Base-by-base conservation (phyloP, 2,329 filamentous ascomycete genomes). In the Diaporthe nobilis region DNA sequence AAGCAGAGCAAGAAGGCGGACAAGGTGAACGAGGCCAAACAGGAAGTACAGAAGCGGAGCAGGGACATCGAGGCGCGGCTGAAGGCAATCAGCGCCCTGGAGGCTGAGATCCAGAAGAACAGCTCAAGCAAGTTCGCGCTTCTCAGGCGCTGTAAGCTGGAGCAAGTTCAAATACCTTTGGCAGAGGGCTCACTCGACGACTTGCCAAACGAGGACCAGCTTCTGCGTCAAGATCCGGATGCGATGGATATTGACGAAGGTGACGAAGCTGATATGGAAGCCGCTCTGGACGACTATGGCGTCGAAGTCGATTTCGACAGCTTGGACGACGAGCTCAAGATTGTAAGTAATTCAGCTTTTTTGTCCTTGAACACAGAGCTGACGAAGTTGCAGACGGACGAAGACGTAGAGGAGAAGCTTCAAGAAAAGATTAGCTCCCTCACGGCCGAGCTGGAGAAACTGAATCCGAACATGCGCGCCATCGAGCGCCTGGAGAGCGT, bases 401-500 rank as follows among this genome's bases (percentile, higher is more conserved):
- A 94, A 74, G 88, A 92, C 76, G 86, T 93, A 34, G 96, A 98
- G 81, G 91, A 94, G 61, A 89, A 90, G 75, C 88, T 99, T 2
- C 91, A 94, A 72, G 94, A 98, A 72, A 93, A 92, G 80, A 95
- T 99, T 78, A 88, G 90, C 28, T 89, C 90, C 39, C 89, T 99
- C 13, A 92, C 92, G 60, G 87, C 90, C 44, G 94, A 98, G 79
- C 91, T 99, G 28, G 95, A 98, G 82, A 98, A 98, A 85, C 93
- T 98, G 84, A 96, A 97, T 77, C 97, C 97, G 37, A 98, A 99
- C 84, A 97, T 98, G 92, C 95, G 96, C 80, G 97, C 96, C 12
- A 95, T 96, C 84, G 95, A 98, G 82, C 94, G 96, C 68, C 89
- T 99, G 7, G 94, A 97, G 82, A 93, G 92, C 31, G 96, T 98